phyloP scores from a whole-genome alignment of 1,284 basidiomycete species.

The Malassezia furfur region DNA sequence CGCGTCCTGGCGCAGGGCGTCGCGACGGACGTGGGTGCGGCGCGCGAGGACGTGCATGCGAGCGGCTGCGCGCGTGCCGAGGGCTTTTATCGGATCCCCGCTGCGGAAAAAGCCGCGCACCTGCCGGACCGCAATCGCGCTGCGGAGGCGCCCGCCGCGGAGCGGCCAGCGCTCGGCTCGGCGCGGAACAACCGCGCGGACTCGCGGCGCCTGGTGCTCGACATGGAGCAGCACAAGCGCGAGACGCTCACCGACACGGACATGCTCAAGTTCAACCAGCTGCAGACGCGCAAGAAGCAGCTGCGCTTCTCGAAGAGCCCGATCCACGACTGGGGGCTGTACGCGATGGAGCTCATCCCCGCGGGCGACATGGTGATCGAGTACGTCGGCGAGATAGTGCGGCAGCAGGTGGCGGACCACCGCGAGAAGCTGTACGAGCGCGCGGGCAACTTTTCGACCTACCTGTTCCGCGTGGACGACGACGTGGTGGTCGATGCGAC shows the following conservation, averaged over 20 bases:
- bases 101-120: slow-evolving; percentile 82
- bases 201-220: slow-evolving; percentile 80
- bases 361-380: slow-evolving; percentile 98
- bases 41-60: slow-evolving; percentile 51
- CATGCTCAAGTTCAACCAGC: slow-evolving; percentile 89
- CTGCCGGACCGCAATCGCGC: slow-evolving; percentile 56
- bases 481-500: slow-evolving; percentile 75
- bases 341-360: slow-evolving; percentile 60
- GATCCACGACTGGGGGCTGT: slow-evolving; percentile 93
- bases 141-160: slow-evolving; percentile 39
- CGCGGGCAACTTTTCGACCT: slow-evolving; percentile 52
- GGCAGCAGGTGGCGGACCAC: slow-evolving; percentile 90
- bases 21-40: slow-evolving; percentile 22
- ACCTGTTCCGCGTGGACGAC: slow-evolving; percentile 50
- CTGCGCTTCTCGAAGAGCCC: slow-evolving; percentile 88
- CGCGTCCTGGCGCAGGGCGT: slow-evolving; percentile 54
- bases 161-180: slow-evolving; percentile 56
- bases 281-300: slow-evolving; percentile 95
- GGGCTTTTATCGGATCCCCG: slow-evolving; percentile 87
- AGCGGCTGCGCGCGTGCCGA: slow-evolving; percentile 81
- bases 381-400: slow-evolving; percentile 93
- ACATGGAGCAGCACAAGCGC: slow-evolving; percentile 86
- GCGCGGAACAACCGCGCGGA: slow-evolving; percentile 87
- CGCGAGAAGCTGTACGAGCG: slow-evolving; percentile 92
- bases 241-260: slow-evolving; percentile 53